phyloP scores from a whole-genome alignment of 352 stramenopile species.

The Phytophthora pini region DNA sequence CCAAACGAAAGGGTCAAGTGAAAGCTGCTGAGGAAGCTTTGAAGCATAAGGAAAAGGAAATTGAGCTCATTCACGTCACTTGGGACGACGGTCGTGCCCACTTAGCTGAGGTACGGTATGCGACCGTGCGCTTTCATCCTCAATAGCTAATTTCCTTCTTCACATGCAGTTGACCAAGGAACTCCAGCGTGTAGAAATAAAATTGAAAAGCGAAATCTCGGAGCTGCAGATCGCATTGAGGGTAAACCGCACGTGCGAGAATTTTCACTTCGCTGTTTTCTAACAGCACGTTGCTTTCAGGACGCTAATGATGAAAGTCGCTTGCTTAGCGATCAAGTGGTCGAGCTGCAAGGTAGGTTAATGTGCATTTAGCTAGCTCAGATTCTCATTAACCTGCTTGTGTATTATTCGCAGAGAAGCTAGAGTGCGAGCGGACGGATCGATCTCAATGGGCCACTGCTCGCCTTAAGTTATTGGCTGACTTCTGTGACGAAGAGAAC shows the following conservation, averaged over 20 bases:
- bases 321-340: constrained; percentile 58
- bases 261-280: background rate
- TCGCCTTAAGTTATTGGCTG: constrained; percentile 71
- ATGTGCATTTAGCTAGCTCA: background rate
- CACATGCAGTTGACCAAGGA: constrained; percentile 47
- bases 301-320: constrained; percentile 64
- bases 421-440: constrained; percentile 68
- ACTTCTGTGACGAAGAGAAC: constrained; percentile 86
- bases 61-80: constrained; percentile 45
- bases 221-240: constrained; percentile 54
- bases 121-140: background rate
- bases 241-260: constrained; percentile 29
- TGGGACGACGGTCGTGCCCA: constrained; percentile 48
- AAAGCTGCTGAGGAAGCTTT: constrained; percentile 47
- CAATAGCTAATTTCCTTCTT: background rate
- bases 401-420: constrained; percentile 49
- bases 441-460: constrained; percentile 71
- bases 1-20: constrained; percentile 46
- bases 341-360: constrained; percentile 52
- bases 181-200: constrained; percentile 55
- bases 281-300: constrained; percentile 26
- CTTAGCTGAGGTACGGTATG: constrained; percentile 50
- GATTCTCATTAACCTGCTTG: background rate
- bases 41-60: constrained; percentile 55
- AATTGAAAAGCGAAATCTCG: constrained; percentile 60